Percentiles rank a stretch among this genome's conserved stretches.
Conservation (phyloP, 1,139 yeast species). For the Blastobotrys malaysiensis region DNA sequence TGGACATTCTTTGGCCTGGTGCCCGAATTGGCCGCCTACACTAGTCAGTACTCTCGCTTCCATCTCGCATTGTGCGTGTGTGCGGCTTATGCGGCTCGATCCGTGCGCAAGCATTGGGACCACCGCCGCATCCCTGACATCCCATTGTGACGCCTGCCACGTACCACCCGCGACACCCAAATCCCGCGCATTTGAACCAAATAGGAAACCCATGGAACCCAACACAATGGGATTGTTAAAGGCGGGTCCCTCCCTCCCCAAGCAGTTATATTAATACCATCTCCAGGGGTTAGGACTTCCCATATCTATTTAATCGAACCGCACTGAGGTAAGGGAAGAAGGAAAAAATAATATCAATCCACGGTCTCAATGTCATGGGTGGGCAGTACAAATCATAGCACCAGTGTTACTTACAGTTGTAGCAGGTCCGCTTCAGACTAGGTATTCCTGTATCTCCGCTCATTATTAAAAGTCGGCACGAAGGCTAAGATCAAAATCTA, state of each 20-base stretch:
- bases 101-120: background rate
- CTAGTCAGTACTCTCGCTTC: too few species aligned
- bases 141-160: background rate
- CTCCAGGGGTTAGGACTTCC: background rate
- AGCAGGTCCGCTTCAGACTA: slow-evolving; percentile 28
- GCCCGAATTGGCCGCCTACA: slow-evolving; percentile 33
- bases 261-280: background rate
- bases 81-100: background rate
- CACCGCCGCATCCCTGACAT: background rate
- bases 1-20: slow-evolving; percentile 36
- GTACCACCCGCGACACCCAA: background rate
- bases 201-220: background rate
- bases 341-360: background rate
- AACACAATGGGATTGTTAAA: slow-evolving; percentile 1
- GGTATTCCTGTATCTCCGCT: slow-evolving; percentile 11
- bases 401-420: slow-evolving; percentile 28
- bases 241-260: too few species aligned
- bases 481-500: background rate
- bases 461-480: background rate
- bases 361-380: background rate
- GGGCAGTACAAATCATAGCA: too few species aligned
- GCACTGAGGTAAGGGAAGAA: too few species aligned
- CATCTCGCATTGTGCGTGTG: background rate
- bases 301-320: background rate
- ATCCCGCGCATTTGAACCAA: slow-evolving; percentile 1